A percentile compares a stretch with the other conserved stretches of the same genome.
These are phyloP conservation scores for Brettanomyces bruxellensis DNA, from an alignment of 805 yeast species.

Conservation along the genomic window DNA sequence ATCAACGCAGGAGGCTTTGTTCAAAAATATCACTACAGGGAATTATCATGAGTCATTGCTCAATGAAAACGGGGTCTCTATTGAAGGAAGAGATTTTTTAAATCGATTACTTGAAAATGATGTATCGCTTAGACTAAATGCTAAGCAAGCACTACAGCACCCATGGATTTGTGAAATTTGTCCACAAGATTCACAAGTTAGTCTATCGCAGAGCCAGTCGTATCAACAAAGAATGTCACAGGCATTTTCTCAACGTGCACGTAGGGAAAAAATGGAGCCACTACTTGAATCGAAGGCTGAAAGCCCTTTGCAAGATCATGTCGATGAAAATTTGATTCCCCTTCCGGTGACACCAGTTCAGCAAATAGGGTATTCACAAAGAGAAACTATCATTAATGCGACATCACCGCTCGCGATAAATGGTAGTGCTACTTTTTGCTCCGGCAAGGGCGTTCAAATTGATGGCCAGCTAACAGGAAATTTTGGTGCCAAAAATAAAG, in stretches of 20 bases:
- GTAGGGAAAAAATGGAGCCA: neutral
- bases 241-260: conserved; percentile 4
- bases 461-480: too few relatives aligned
- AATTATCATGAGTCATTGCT: conserved; percentile 73
- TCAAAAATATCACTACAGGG: conserved; percentile 67
- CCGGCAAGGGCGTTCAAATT: too few relatives aligned
- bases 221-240: conserved; percentile 44
- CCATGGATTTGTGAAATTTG: conserved; percentile 58
- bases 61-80: conserved; percentile 49
- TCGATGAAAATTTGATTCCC: neutral
- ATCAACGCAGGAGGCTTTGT: conserved; percentile 77
- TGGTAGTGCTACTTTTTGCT: too few relatives aligned
- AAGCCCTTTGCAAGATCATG: too few relatives aligned
- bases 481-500: too few relatives aligned
- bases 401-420: neutral
- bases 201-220: conserved; percentile 63
- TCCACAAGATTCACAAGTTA: conserved; percentile 30
- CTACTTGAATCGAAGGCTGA: too few relatives aligned
- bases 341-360: neutral
- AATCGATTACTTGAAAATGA: conserved; percentile 65
- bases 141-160: conserved; percentile 66
- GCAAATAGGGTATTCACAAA: too few relatives aligned
- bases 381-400: neutral
- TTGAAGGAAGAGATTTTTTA: conserved; percentile 65
- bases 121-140: conserved; percentile 64